A percentile compares a stretch with the other conserved stretches of the same genome.
phyloP scores from a whole-genome alignment of 768 basidiomycete genomes.

The Tulasnella sp. region DNA sequence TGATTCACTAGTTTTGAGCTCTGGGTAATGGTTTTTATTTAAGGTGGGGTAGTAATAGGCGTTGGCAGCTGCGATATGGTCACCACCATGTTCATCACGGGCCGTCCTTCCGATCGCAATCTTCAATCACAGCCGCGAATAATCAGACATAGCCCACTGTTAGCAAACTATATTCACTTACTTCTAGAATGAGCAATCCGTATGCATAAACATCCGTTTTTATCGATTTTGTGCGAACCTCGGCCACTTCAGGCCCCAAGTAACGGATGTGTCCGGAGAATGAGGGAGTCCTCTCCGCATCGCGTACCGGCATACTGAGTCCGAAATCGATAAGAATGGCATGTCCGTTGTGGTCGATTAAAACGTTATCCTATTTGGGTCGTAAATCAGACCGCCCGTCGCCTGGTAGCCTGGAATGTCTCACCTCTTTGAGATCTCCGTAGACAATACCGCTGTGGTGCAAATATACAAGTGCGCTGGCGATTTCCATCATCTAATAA shows the following conservation, averaged over 20 bases:
- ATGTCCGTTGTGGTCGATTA: background rate
- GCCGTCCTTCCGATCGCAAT: background rate
- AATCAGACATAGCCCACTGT: background rate
- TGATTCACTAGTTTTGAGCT: background rate
- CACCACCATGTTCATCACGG: background rate
- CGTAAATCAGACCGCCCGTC: background rate
- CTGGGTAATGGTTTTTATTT: background rate
- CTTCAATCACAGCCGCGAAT: background rate
- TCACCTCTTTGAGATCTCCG: constrained; percentile 16
- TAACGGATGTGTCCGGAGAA: background rate
- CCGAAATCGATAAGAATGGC: constrained; percentile 18
- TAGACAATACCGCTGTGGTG: background rate
- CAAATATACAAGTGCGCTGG: background rate
- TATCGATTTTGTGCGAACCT: background rate
- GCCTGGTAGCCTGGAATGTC: background rate
- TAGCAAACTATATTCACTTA: background rate
- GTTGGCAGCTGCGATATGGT: background rate
- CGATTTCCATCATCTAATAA: constrained; percentile 6
- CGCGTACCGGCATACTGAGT: background rate
- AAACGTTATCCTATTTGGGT: constrained; percentile 8
- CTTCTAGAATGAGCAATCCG: background rate
- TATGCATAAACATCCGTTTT: background rate
- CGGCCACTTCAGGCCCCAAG: constrained; percentile 2
- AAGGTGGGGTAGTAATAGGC: background rate
- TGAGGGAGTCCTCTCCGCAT: background rate